These are phyloP conservation scores for Monosporascus sp. DNA, from an alignment of 2,329 filamentous ascomycete species.

Conservation along the genomic window DNA sequence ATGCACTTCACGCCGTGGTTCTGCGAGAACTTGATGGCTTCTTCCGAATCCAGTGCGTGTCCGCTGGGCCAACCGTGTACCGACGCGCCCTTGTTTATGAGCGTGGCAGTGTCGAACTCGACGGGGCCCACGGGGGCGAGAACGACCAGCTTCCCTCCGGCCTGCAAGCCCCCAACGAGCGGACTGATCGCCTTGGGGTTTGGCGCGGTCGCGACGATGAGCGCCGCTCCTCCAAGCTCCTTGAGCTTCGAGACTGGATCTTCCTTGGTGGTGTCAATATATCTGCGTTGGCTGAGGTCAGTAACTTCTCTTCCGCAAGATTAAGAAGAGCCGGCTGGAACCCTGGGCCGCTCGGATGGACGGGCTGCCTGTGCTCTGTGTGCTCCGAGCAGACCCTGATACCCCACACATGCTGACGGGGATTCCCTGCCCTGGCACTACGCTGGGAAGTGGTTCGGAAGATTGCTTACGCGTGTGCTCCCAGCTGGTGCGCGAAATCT, in stretches of 20 bases:
- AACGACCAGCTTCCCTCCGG: constrained; percentile 55
- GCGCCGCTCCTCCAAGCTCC: constrained; percentile 55
- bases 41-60: constrained; percentile 57
- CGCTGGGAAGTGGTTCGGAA: neutral
- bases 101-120: constrained; percentile 35
- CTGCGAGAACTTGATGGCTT: constrained; percentile 62
- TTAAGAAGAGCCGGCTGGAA: neutral
- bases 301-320: neutral
- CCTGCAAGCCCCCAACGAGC: constrained; percentile 48
- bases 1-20: constrained; percentile 60
- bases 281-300: neutral
- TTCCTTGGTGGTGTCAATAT: constrained; percentile 52
- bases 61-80: constrained; percentile 62
- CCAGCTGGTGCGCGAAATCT: constrained; percentile 59
- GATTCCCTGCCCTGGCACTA: too few relatives aligned
- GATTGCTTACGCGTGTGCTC: constrained; percentile 45
- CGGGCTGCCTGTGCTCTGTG: too few relatives aligned
- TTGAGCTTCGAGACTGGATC: constrained; percentile 45
- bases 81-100: constrained; percentile 49
- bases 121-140: constrained; percentile 46
- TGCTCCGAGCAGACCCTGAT: too few relatives aligned
- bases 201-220: constrained; percentile 61
- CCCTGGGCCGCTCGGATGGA: too few relatives aligned
- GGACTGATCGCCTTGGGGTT: constrained; percentile 50
- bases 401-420: too few relatives aligned